Evolutionary conservation across 2,329 filamentous ascomycete species (phyloP), one percentile per base, ranked within the genome.

Genomic region (Colletotrichum spaethianum): DNA sequence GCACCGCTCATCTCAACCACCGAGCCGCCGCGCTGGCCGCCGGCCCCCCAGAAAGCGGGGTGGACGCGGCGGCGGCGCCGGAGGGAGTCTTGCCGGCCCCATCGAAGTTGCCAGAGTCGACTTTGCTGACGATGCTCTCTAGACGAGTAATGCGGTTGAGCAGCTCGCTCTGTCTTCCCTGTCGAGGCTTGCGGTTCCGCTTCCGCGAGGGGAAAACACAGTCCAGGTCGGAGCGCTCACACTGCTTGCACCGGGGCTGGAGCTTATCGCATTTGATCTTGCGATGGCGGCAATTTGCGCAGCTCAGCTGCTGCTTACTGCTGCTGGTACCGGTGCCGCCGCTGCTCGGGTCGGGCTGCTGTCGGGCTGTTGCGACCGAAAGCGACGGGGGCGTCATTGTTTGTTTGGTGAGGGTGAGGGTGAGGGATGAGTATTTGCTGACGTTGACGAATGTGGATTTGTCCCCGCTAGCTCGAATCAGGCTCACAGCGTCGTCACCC

Each of bases 211-310:
- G 84, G 65, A 84, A 86, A 46, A 84, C 75, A 75, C 86, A 92
- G 57, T 88, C 83, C 11, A 82, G 80, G 9, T 81, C 78, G 46
- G 83, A 82, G 61, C 84, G 86, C 28, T 83, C 76, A 76, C 90
- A 91, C 67, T 87, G 86, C 8, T 80, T 78, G 77, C 90, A 92
- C 33, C 73, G 56, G 6, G 90, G 90, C 72, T 86, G 83, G 44
- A 83, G 81, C 74, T 88, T 86, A 76, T 90, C 85, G 79, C 90
- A 92, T 75, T 88, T 90, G 55, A 91, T 83, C 77, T 92, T 92
- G 73, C 89, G 86, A 73, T 89, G 87, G 71, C 91, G 89, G 75
- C 91, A 93, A n/a, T 86, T 84, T 6, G 89, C 83, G 77, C 91
- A 93, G 46, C 83, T 86, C 57, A 87, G 78, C n/a, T 82, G 81